phyloP scores from a whole-genome alignment of 306 rosid genomes.

The Oemleria cerasiformis region DNA sequence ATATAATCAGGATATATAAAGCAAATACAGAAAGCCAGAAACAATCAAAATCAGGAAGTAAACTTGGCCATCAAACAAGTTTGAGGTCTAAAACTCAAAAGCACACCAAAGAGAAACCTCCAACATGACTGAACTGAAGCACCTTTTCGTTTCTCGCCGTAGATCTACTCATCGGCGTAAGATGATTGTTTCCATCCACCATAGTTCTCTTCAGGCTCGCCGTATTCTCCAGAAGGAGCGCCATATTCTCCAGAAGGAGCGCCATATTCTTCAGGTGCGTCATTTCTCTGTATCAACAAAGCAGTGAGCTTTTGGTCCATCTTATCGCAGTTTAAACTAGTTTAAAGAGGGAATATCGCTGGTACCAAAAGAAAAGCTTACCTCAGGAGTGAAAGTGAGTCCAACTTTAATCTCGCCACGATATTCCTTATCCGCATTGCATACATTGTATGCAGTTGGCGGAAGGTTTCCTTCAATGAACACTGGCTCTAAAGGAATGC shows the following conservation, averaged over 20 bases:
- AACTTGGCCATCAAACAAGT: background rate
- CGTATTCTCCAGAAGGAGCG: slow-evolving; percentile 10
- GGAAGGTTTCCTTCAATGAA: slow-evolving; percentile 52
- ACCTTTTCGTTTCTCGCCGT: background rate
- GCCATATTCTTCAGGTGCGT: background rate
- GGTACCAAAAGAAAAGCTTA: too few species aligned
- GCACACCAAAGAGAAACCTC: background rate
- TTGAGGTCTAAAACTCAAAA: background rate
- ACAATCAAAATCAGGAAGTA: background rate
- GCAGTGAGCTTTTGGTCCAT: too few species aligned
- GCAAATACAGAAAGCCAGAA: background rate
- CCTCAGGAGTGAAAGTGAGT: slow-evolving; percentile 49
- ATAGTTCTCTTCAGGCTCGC: background rate
- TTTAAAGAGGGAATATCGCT: too few species aligned
- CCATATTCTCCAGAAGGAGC: too few species aligned
- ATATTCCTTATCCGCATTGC: slow-evolving; percentile 45
- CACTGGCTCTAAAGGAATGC: slow-evolving; percentile 51
- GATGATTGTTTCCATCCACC: slow-evolving; percentile 25
- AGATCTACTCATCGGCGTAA: background rate
- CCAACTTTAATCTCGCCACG: slow-evolving; percentile 55
- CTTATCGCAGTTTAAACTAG: too few species aligned
- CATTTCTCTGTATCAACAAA: background rate
- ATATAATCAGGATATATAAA: background rate
- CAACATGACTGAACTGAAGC: background rate
- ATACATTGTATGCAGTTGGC: slow-evolving; percentile 53